Evolutionary conservation across 2,329 filamentous ascomycete species (phyloP), one percentile per base, ranked within the genome.

Genomic region (Neonectria ditissima): DNA sequence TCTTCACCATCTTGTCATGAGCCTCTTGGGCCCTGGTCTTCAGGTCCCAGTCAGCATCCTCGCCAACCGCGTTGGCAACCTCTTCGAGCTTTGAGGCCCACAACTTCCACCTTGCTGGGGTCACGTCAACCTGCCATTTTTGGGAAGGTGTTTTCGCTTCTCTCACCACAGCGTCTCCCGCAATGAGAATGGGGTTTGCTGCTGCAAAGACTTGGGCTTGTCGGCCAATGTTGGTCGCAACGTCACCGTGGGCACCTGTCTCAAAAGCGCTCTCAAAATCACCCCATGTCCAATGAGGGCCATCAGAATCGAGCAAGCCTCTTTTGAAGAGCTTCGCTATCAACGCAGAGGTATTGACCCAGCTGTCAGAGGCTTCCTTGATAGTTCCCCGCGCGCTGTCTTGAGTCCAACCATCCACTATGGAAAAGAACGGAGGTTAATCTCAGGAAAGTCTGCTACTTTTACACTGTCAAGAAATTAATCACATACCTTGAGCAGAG

Each of bases 101-200:
- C 0, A 55, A 1, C 30, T 14, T 63, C 48, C 63, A 69, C 53
- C 28, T 66, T 0, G 4, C 13, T 0, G 18, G 24, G 9, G 26
- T 54, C 0, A 56, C 2, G 1, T 59, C 50, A 13, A 16, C 8
- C 0, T 11, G 2, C 6, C 34, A n/a, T 22, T 39, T 20, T 1
- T 26, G 1, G 0, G 6, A 18, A 6, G 50, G n/a, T 0, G 0
- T 7, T 13, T 62, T 68, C 1, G 48, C 50, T 1, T 48, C 63
- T 1, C 43, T 32, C 0, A 16, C 50, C 2, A 64, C 59, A 0
- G 4, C 4, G 1, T 69, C 59, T 1, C 66, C 66, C 0, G 56
- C 59, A 0, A 69, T 34, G 0, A 68, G 20, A 1, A 68, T 45
- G 2, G 64, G 24, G 11, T 69, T 67, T 0, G 45, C 55, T 11